These are phyloP conservation scores for Grigorovia transvaalensis DNA, from an alignment of 805 yeast genomes.

Conservation along the genomic window DNA sequence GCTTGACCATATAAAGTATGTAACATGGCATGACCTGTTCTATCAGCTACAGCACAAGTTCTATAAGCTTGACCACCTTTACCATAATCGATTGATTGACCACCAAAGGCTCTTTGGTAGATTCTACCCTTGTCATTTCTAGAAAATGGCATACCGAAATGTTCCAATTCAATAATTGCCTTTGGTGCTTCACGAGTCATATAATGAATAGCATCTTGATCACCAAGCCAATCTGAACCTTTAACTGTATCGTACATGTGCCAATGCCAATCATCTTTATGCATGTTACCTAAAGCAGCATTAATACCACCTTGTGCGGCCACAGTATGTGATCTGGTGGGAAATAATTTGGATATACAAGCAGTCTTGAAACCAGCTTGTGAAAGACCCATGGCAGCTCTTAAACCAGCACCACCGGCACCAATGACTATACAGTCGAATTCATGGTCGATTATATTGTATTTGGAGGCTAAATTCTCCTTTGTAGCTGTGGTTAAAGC, in stretches of 20 bases:
- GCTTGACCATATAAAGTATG: constrained; percentile 96
- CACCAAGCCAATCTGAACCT: constrained; percentile 99
- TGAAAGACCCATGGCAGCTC: constrained; percentile 97
- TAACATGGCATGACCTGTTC: constrained; percentile 95
- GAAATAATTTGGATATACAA: constrained; percentile 92
- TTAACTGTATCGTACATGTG: constrained; percentile 99
- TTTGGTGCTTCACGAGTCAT: constrained; percentile 98
- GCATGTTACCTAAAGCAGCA: constrained; percentile 98
- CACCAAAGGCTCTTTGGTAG: constrained; percentile 98
- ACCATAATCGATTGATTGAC: constrained; percentile 90
- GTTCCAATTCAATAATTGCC: constrained; percentile 92
- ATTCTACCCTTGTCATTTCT: constrained; percentile 94
- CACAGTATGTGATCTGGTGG: constrained; percentile 96
- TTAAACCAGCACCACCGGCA: constrained; percentile 98
- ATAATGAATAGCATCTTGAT: constrained; percentile 97
- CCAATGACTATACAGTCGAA: constrained; percentile 97
- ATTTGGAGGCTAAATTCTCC: constrained; percentile 28
- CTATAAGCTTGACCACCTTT: constrained; percentile 99
- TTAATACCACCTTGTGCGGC: constrained; percentile 99
- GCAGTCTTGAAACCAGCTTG: constrained; percentile 97
- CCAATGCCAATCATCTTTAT: constrained; percentile 98
- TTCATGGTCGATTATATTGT: constrained; percentile 92
- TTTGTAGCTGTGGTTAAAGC: background rate
- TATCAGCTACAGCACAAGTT: constrained; percentile 98
- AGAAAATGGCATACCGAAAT: constrained; percentile 96